Evolutionary conservation across 78 protist genomes (phyloP).

Genomic region (Dictyostelium discoideum): dicty_2.7 NC_007089.4:2194001-2194500

Average conservation of each 20-base stretch:
- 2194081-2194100: background rate
- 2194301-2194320: conserved; percentile 33
- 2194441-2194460: conserved; percentile 34
- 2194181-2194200: background rate
- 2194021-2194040: background rate
- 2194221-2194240: conserved; percentile 22
- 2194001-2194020: background rate
- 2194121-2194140: background rate
- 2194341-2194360: conserved; percentile 54
- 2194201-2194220: conserved; percentile 15
- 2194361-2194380: background rate
- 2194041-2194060: background rate
- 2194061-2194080: background rate
- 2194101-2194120: background rate
- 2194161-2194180: background rate
- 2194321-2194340: conserved; percentile 69
- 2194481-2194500: conserved; percentile 56
- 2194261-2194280: conserved; percentile 78
- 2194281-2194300: background rate
- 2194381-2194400: conserved; percentile 44
- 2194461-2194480: conserved; percentile 59
- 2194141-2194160: too few species aligned
- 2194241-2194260: conserved; percentile 68
- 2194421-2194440: conserved; percentile 64
- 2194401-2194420: conserved; percentile 63